Base-by-base conservation (phyloP, 805 yeast species). In the Barnettozyma sp. region DNA sequence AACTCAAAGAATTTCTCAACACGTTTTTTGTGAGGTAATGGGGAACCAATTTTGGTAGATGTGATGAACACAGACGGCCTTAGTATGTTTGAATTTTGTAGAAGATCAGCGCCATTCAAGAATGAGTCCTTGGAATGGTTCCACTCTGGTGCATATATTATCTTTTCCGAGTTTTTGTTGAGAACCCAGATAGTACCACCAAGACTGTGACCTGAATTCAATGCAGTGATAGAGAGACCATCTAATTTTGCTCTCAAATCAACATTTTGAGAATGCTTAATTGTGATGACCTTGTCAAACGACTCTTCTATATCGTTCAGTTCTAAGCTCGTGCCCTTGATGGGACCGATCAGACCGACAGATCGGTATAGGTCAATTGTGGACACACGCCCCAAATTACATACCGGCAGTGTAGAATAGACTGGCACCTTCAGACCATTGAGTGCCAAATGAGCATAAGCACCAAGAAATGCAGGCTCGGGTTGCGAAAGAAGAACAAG, bases 171-270 rank as follows among this genome's bases (percentile, higher is more conserved):
- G 42, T 81, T 77, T 38, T 78, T 78, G 30, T 72, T 70, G 9
- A 90, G 56, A 24, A 79, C 63, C 97, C 97, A 88, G 30, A 88
- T 75, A 0, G 94, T 76, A 11, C 98, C 97, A 42, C 99, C 99
- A 20, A 92, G 67, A 0, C 94, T 70, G 53, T 85, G 95, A 4
- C 99, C 99, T 1, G 97, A 79, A 55, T 83, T 87, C 47, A 78
- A 77, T 0, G 97, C 94, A 0, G 94, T 78, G 16, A 90, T 62
- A 4, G 73, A 65, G 24, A 79, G 56, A 22, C 79, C 84, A 40
- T 74, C 77, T 25, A 61, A 63, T 35, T 66, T 71, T 7, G 80
- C 86, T 39, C 76, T 62, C 33, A 84, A 60, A 28, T 70, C 70
- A 11, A 80, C 65, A 2, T 84, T 72, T 56, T 92, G 98, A 0